Conservation (phyloP, 2,329 filamentous ascomycete genomes). For the Phaeosphaeriaceae sp. region DNA sequence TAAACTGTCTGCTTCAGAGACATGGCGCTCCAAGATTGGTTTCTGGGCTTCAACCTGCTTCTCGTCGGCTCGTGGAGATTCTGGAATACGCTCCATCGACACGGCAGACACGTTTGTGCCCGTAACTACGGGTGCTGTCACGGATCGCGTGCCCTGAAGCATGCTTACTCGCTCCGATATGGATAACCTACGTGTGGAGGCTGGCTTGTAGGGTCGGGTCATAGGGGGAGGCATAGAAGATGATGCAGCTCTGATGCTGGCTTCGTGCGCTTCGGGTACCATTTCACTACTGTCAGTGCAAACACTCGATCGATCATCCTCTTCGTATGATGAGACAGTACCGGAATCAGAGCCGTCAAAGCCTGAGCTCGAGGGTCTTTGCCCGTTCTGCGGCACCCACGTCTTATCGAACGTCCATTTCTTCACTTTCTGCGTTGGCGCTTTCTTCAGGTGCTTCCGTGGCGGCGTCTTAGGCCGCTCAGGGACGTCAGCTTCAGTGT, state of each 20-base stretch:
- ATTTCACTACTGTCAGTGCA: conserved; percentile 39
- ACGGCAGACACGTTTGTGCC: background rate
- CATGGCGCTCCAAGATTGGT: conserved; percentile 26
- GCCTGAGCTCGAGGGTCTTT: conserved; percentile 37
- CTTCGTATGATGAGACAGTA: conserved; percentile 41
- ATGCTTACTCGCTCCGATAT: conserved; percentile 40
- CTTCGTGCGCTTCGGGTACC: conserved; percentile 25
- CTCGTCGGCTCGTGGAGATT: conserved; percentile 15
- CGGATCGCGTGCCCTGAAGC: conserved; percentile 38
- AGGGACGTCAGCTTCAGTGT: conserved; percentile 77
- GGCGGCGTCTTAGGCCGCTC: conserved; percentile 70
- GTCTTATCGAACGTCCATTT: conserved; percentile 57
- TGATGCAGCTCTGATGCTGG: background rate
- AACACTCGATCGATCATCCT: conserved; percentile 45
- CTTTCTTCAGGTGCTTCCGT: conserved; percentile 59
- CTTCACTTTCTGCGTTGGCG: conserved; percentile 60
- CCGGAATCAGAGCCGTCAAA: conserved; percentile 39
- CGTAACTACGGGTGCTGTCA: conserved; percentile 29
- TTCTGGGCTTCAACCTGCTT: conserved; percentile 9
- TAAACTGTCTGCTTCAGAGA: conserved; percentile 42
- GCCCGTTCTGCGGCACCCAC: conserved; percentile 55
- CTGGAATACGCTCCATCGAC: conserved; percentile 26
- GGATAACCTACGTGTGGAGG: conserved; percentile 26
- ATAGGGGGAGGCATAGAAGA: background rate
- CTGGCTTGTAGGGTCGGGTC: conserved; percentile 13